Base-by-base conservation (phyloP, 2,329 filamentous ascomycete genomes). In the Ustulina deusta region DNA sequence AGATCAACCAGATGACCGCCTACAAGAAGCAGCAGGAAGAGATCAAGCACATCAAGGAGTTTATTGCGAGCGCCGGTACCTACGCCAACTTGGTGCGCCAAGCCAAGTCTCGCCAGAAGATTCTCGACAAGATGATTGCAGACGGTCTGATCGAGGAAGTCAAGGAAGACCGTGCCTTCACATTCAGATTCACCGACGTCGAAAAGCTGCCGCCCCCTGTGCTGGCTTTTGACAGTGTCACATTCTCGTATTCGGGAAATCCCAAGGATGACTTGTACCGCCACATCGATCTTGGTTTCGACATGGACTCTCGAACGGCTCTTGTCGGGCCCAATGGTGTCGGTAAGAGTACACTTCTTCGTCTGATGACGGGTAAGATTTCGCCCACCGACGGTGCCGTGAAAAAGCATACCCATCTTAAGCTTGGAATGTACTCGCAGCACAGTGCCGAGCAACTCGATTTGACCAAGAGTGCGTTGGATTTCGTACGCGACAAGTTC, bases 61-160 rank as follows among this genome's bases (percentile, higher is more conserved):
- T 99, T 87, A 99, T 99, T 81, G 96, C 97, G 78, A 97, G 95
- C 70, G 96, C 96, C 65, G 96, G 97, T 94, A 99, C 96, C 69
- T 99, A 99, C 79, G 96, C 97, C 89, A 99, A 99, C 86, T 88
- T 99, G 86, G 96, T 99, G 79, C 89, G 93, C 81, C 96, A 99
- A 84, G 97, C 97, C 83, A 99, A 99, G 88, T 98, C 96, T 49
- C 91, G 96, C 73, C 96, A 99, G 84, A 99, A 99, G 93, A 98
- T 98, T 82, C 88, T 98, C 74, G 96, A 99, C 89, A 99, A 99
- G 91, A 99, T 99, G 96, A 95, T 98, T 87, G 96, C 97, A 75
- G 96, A 99, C 78, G 96, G 96, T 74, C 96, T 98, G 83, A 98
- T 99, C 79, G 91, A 99, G 83, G 93, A 93, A 65, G 94, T 99